Conservation (phyloP, 495 filamentous ascomycete genomes). For the Xylaria bambusicola region DNA sequence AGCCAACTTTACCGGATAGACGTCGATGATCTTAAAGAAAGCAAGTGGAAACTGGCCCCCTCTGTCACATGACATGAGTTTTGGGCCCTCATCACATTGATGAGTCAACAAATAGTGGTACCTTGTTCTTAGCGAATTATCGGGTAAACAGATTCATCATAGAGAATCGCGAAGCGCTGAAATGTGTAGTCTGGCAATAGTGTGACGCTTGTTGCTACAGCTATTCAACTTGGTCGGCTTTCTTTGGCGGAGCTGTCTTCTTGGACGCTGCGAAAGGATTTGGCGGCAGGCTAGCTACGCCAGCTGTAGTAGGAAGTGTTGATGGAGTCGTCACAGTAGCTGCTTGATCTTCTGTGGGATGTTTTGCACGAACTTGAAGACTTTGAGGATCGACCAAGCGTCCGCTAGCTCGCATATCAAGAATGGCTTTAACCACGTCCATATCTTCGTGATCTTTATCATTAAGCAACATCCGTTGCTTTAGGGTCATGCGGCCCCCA, state of each 20-base stretch:
- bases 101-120: conserved; percentile 10
- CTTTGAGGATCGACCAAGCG: conserved; percentile 32
- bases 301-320: conserved; percentile 31
- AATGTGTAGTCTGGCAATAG: background rate
- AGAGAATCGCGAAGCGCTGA: background rate
- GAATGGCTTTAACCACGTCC: conserved; percentile 54
- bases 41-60: background rate
- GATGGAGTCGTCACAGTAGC: conserved; percentile 19
- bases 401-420: conserved; percentile 33
- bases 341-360: conserved; percentile 21
- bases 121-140: background rate
- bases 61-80: conserved; percentile 13
- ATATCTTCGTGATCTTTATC: conserved; percentile 61
- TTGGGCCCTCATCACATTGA: conserved; percentile 30
- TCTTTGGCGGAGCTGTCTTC: conserved; percentile 26
- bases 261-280: conserved; percentile 31
- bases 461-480: conserved; percentile 56
- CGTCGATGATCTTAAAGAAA: too few species aligned
- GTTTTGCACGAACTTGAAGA: conserved; percentile 16
- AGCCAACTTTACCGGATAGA: background rate
- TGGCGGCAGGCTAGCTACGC: conserved; percentile 33
- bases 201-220: background rate
- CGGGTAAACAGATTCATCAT: background rate
- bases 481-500: conserved; percentile 57
- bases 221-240: conserved; percentile 4